Percentiles rank a stretch among this genome's conserved stretches.
phyloP scores from a whole-genome alignment of 2,329 filamentous ascomycete species.

The Penicillium decumbens region DNA sequence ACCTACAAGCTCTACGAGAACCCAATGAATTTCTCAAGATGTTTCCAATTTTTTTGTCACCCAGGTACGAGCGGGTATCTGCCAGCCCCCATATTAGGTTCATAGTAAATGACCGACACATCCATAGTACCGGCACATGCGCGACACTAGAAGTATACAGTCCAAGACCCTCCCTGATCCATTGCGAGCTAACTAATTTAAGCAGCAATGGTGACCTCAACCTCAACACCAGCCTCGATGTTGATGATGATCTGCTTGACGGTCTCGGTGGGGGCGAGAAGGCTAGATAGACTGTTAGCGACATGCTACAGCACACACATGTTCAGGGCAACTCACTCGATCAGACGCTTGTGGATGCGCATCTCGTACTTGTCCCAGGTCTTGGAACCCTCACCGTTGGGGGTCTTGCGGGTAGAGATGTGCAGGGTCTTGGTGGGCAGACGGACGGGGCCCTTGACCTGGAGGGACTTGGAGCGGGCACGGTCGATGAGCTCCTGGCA shows the following conservation, averaged over 20 bases:
- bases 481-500: constrained; percentile 98
- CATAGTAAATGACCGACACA: constrained; percentile 15
- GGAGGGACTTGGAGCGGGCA: constrained; percentile 96
- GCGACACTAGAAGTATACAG: constrained; percentile 17
- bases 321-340: constrained; percentile 61
- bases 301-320: background rate
- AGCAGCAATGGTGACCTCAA: constrained; percentile 52
- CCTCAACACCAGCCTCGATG: constrained; percentile 52
- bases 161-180: constrained; percentile 25
- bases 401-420: constrained; percentile 97
- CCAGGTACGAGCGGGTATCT: constrained; percentile 32
- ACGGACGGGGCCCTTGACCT: constrained; percentile 96
- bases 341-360: constrained; percentile 98
- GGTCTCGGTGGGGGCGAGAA: constrained; percentile 91
- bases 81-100: constrained; percentile 16
- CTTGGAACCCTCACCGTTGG: constrained; percentile 99
- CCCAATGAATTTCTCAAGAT: constrained; percentile 22
- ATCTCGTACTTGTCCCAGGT: constrained; percentile 99
- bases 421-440: constrained; percentile 96
- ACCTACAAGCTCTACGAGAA: background rate
- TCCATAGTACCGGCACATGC: constrained; percentile 15
- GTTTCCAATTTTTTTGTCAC: constrained; percentile 31
- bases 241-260: constrained; percentile 54
- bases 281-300: constrained; percentile 44
- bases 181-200: constrained; percentile 34